Evolutionary conservation across 202 grass and related monocot genomes (phyloP), one percentile per base, ranked within the genome.

Genomic region (Brachypodium distachyon): DNA sequence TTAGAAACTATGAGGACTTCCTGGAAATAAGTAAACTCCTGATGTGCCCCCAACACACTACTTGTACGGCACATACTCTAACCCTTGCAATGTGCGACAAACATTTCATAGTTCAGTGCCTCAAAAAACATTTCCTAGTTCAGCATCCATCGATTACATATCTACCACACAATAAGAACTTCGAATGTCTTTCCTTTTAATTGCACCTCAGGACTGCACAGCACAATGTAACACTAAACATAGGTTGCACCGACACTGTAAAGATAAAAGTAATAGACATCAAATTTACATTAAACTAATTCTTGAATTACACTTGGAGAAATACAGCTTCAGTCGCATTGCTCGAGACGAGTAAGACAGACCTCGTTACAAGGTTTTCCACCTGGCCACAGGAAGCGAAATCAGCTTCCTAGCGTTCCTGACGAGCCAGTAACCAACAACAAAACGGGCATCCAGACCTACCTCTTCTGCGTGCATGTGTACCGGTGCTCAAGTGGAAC

Each of bases 211-310:
- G n/a, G 22, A 29, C 41, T 62, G 42, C 22, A 81, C 69, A 67
- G 31, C 13, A 25, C 25, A 47, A 48, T 42, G 12, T 6, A 32
- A 23, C 25, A 41, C 50, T 21, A 4, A 38, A 12, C 33, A 6
- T 23, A 4, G 29, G 29, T 40, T 5, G 7, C 17, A 59, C 18
- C 9, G 13, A 50, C 16, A 37, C 6, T 4, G 3, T 37, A 6
- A 59, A 12, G 14, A 55, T 28, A n/a, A n/a, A 59, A 12, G 65
- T 48, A 18, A 81, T 31, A 68, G 26, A 72, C 41, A 44, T 46
- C 33, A 73, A 74, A 87, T 79, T 87, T 83, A 83, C 85, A 83
- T 61, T 31, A 23, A 83, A 62, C 32, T 33, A 67, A 61, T 40
- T 46, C 70, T 70, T 28, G 29, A 43, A 55, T 57, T 57, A 61